Percentiles rank a stretch among this genome's conserved stretches.
phyloP scores from a whole-genome alignment of 495 filamentous ascomycete genomes.

The Penicillium robsamsonii region DNA sequence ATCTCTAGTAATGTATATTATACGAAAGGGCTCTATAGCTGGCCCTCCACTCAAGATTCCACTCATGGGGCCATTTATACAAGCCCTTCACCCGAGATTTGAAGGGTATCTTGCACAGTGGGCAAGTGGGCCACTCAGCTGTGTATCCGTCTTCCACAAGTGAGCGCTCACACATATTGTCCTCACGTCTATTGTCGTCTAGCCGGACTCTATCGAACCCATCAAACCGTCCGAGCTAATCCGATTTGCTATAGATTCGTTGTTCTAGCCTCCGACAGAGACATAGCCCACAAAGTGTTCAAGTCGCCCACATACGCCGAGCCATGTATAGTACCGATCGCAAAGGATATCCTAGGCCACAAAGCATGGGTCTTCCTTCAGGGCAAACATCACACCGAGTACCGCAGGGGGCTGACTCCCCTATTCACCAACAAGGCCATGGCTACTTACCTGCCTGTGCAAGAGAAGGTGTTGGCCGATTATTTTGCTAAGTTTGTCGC shows the following conservation, averaged over 20 bases:
- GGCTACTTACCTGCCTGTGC: constrained; percentile 78
- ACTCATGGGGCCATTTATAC: constrained; percentile 87
- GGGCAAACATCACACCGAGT: constrained; percentile 85
- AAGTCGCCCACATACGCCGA: constrained; percentile 85
- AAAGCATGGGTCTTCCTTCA: constrained; percentile 94
- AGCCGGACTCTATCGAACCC: neutral
- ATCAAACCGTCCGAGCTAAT: neutral
- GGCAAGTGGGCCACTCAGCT: constrained; percentile 80
- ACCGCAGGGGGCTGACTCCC: constrained; percentile 84
- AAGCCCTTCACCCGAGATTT: constrained; percentile 84
- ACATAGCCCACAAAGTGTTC: constrained; percentile 90
- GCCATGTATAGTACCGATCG: constrained; percentile 88
- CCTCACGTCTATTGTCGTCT: neutral
- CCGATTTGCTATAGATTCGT: constrained; percentile 64
- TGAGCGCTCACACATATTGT: constrained; percentile 42
- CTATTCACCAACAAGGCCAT: constrained; percentile 88
- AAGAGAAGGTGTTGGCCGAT: constrained; percentile 76
- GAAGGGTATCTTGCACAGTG: constrained; percentile 81
- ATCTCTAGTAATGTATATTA: constrained; percentile 68
- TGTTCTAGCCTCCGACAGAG: constrained; percentile 86
- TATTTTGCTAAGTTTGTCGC: constrained; percentile 77
- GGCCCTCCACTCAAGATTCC: constrained; percentile 79
- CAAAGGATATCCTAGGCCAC: constrained; percentile 80
- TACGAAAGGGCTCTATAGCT: constrained; percentile 75
- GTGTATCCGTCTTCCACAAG: constrained; percentile 97